Conservation (phyloP, 164 flowering plant species). For the Vitis amurensis region DNA sequence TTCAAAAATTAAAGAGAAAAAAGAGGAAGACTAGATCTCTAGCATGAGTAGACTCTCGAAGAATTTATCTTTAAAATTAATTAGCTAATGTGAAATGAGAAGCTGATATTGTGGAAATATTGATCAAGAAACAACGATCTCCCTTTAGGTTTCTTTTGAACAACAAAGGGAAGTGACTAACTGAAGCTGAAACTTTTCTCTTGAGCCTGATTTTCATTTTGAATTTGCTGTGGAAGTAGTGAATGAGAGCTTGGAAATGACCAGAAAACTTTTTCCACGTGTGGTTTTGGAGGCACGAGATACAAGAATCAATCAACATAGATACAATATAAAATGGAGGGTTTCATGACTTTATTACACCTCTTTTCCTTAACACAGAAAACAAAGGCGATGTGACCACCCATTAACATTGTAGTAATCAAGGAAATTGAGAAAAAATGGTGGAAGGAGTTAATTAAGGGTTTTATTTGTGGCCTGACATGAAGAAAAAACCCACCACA, state of each 20-base stretch:
- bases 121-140: constrained; percentile 17
- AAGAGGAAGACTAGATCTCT: background rate
- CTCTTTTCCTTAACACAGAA: too few species aligned
- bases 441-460: too few species aligned
- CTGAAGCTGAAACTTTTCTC: constrained; percentile 9
- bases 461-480: too few species aligned
- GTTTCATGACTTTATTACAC: too few species aligned
- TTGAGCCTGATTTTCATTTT: background rate
- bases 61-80: background rate
- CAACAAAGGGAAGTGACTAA: constrained; percentile 10
- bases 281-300: background rate
- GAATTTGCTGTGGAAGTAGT: constrained; percentile 3
- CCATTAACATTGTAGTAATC: too few species aligned
- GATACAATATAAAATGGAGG: too few species aligned
- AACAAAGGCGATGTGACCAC: too few species aligned
- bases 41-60: background rate
- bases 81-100: background rate
- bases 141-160: constrained; percentile 24
- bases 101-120: constrained; percentile 10
- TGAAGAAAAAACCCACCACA: too few species aligned
- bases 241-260: constrained; percentile 8
- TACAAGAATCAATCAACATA: too few species aligned
- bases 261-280: constrained; percentile 8
- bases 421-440: too few species aligned
- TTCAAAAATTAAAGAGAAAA: background rate